phyloP scores from a whole-genome alignment of 331 rosid species.

The Ulmus americana region DNA sequence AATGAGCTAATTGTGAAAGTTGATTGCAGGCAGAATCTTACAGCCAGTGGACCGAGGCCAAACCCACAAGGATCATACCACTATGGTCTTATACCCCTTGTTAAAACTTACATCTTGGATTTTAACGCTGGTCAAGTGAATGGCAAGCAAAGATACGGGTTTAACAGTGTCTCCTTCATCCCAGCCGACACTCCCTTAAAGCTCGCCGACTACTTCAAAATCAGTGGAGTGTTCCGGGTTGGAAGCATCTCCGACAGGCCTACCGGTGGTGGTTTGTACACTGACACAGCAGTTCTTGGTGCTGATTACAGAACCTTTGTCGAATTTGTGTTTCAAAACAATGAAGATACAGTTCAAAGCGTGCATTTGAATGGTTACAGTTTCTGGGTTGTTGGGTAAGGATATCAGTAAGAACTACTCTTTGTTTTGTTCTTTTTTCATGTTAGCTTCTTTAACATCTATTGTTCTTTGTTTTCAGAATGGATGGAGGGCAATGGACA shows the following conservation, averaged over 20 bases:
- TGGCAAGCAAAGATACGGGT: slow-evolving; percentile 79
- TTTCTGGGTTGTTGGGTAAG: slow-evolving; percentile 94
- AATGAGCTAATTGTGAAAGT: background rate
- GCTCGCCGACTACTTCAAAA: slow-evolving; percentile 79
- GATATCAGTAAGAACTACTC: background rate
- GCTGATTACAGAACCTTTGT: slow-evolving; percentile 69
- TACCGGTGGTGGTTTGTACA: slow-evolving; percentile 80
- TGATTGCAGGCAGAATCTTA: slow-evolving; percentile 76
- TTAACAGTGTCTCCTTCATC: slow-evolving; percentile 76
- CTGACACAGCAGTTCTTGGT: slow-evolving; percentile 77
- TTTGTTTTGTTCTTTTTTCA: background rate
- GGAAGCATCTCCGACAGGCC: slow-evolving; percentile 85
- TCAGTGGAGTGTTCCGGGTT: slow-evolving; percentile 64
- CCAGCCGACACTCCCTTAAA: slow-evolving; percentile 88
- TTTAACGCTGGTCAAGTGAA: slow-evolving; percentile 72
- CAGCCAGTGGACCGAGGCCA: slow-evolving; percentile 98
- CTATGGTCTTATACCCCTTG: slow-evolving; percentile 67
- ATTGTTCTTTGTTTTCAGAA: slow-evolving; percentile 32
- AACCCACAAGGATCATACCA: slow-evolving; percentile 98
- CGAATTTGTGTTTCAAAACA: slow-evolving; percentile 88
- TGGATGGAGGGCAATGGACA: slow-evolving; percentile 97
- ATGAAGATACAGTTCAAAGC: slow-evolving; percentile 74
- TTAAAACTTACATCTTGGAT: slow-evolving; percentile 55
- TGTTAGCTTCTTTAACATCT: background rate
- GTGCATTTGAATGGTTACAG: slow-evolving; percentile 89